Evolutionary conservation across 164 flowering plant genomes (phyloP).

Genomic region (Dillenia turbinata): DNA sequence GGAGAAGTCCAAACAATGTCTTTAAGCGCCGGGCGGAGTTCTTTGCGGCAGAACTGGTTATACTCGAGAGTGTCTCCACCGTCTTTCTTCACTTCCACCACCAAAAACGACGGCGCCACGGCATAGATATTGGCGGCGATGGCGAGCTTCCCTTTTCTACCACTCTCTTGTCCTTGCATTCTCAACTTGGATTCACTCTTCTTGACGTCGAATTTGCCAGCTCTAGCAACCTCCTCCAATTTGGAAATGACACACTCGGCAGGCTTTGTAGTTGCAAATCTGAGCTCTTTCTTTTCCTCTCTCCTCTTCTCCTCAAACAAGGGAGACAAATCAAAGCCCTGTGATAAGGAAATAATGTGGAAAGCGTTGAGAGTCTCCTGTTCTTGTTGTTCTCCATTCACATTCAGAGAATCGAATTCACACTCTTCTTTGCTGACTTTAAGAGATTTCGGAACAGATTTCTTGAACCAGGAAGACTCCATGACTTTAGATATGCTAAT

Average conservation of each 20-base stretch:
- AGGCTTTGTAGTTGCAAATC: constrained; percentile 43
- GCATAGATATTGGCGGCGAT: constrained; percentile 58
- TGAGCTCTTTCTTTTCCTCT: constrained; percentile 37
- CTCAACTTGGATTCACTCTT: constrained; percentile 37
- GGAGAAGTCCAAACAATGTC: constrained; percentile 67
- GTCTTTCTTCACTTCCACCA: constrained; percentile 71
- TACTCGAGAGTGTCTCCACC: constrained; percentile 69
- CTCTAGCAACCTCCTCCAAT: constrained; percentile 42
- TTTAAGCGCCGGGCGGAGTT: constrained; percentile 64
- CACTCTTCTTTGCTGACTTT: background rate
- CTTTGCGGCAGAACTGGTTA: constrained; percentile 57
- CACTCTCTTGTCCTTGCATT: constrained; percentile 44
- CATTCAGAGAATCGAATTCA: background rate
- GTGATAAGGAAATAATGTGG: constrained; percentile 46
- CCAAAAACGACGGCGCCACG: constrained; percentile 48
- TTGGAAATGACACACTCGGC: constrained; percentile 44
- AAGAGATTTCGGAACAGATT: constrained; percentile 17
- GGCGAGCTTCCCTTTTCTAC: constrained; percentile 57
- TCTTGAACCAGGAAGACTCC: constrained; percentile 55
- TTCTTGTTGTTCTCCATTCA: constrained; percentile 17
- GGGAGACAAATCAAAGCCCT: constrained; percentile 53
- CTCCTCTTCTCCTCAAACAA: constrained; percentile 44
- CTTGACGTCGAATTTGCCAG: constrained; percentile 33
- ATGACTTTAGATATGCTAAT: constrained; percentile 36
- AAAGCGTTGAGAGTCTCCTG: constrained; percentile 46